A percentile compares a stretch with the other conserved stretches of the same genome.
Conservation (phyloP, 2,329 filamentous ascomycete genomes). For the Diaporthe sp. region DNA sequence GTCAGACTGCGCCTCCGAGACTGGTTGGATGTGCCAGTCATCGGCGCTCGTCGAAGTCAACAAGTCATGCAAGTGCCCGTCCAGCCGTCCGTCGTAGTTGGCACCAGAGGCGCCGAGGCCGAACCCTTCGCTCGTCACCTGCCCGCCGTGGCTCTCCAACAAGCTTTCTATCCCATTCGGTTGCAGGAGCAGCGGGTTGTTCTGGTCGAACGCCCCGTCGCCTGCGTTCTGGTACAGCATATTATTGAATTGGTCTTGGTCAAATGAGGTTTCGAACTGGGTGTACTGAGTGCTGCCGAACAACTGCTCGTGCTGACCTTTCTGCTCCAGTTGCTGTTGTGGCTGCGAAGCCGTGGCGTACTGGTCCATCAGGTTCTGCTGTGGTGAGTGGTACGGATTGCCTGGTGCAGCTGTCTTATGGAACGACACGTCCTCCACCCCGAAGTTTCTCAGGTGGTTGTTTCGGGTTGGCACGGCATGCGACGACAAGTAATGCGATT, state of each 20-base stretch:
- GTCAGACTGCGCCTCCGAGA: constrained; percentile 30
- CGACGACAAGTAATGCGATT: constrained; percentile 36
- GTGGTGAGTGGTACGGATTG: constrained; percentile 40
- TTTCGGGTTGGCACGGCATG: constrained; percentile 48
- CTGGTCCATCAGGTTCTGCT: constrained; percentile 39
- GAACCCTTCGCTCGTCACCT: neutral
- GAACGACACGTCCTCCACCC: constrained; percentile 49
- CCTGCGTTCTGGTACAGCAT: neutral
- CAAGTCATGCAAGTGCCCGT: constrained; percentile 9
- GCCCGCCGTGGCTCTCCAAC: constrained; percentile 7
- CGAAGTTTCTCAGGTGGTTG: constrained; percentile 39
- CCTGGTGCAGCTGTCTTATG: constrained; percentile 51
- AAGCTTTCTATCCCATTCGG: constrained; percentile 30
- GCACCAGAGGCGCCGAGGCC: neutral
- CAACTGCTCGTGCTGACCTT: constrained; percentile 27
- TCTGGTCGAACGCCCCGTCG: constrained; percentile 27
- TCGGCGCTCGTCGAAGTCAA: constrained; percentile 17
- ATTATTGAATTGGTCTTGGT: neutral
- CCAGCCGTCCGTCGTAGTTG: neutral
- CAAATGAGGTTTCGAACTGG: neutral
- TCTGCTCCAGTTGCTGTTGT: constrained; percentile 42
- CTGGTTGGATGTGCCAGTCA: constrained; percentile 38
- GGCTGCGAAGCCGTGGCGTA: constrained; percentile 39
- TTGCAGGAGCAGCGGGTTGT: constrained; percentile 35
- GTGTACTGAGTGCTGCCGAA: constrained; percentile 18